Percentiles rank a stretch among this genome's conserved stretches.
Evolutionary conservation across 805 yeast species (phyloP).

Genomic region (Myxozyma melibiosi): DNA sequence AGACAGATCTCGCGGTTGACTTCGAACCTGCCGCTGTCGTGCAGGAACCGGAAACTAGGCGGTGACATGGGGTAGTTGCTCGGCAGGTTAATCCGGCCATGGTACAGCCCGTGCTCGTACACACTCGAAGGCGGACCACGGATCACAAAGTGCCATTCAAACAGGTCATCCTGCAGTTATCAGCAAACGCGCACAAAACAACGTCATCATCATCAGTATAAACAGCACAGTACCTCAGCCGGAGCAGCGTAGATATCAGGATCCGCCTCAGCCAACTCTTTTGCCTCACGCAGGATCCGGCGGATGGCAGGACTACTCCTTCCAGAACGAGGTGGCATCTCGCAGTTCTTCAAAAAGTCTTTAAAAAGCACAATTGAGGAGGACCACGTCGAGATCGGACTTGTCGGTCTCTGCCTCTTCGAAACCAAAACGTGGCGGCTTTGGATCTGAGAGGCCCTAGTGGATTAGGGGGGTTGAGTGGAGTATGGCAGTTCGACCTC

Average conservation of each 20-base stretch:
- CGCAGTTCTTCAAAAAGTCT: background rate
- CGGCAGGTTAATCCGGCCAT: conserved; percentile 83
- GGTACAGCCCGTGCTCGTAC: conserved; percentile 83
- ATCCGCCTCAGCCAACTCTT: conserved; percentile 19
- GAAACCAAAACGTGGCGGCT: background rate
- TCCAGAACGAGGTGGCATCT: conserved; percentile 5
- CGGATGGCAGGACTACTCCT: conserved; percentile 22
- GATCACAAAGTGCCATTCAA: conserved; percentile 81
- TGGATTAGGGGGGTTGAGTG: background rate
- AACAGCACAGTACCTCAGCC: conserved; percentile 15
- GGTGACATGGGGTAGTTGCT: conserved; percentile 89
- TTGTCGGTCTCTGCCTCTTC: no score
- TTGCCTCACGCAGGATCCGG: conserved; percentile 28
- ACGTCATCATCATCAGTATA: background rate
- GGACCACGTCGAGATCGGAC: no score
- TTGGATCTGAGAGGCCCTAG: background rate
- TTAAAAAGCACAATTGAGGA: no score
- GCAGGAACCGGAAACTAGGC: conserved; percentile 49
- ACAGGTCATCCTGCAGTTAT: conserved; percentile 20
- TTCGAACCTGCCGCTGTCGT: conserved; percentile 29
- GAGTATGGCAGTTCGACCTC: no score
- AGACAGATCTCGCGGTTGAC: conserved; percentile 30
- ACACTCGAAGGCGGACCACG: conserved; percentile 93
- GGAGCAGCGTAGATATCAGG: conserved; percentile 28
- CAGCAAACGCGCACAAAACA: background rate